Evolutionary conservation across 2,329 filamentous ascomycete genomes (phyloP).

Genomic region (Rhinocladiella similis): DNA sequence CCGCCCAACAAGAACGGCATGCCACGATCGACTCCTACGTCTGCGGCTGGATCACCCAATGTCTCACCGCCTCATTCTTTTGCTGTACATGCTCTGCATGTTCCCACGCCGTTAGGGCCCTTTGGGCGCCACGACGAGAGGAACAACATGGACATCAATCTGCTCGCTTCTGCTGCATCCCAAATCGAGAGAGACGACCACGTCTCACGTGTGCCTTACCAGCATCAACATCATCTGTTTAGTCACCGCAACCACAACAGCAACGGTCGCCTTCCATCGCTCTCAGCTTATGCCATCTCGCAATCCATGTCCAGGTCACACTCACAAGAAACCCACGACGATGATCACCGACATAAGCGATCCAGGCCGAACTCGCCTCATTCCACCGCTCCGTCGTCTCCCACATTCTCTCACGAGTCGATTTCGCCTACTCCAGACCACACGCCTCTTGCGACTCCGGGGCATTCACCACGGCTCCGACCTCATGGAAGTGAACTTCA

Average conservation of each 20-base stretch:
- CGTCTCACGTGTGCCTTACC: conserved; percentile 39
- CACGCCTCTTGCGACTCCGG: conserved; percentile 95
- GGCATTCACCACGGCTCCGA: conserved; percentile 87
- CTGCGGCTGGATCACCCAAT: conserved; percentile 86
- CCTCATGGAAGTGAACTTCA: conserved; percentile 75
- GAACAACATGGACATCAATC: conserved; percentile 62
- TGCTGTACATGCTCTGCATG: conserved; percentile 47
- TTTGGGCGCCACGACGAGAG: conserved; percentile 53
- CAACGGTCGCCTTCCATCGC: conserved; percentile 68
- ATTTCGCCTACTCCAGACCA: conserved; percentile 94
- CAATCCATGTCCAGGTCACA: conserved; percentile 84
- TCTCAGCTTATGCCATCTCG: conserved; percentile 71
- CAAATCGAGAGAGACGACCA: conserved; percentile 65
- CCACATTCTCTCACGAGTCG: conserved; percentile 94
- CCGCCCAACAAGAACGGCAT: conserved; percentile 71
- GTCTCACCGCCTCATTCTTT: conserved; percentile 93
- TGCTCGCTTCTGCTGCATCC: conserved; percentile 69
- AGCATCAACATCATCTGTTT: conserved; percentile 49
- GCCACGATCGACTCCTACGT: conserved; percentile 84
- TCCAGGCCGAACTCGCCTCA: conserved; percentile 92
- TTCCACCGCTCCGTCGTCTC: conserved; percentile 92
- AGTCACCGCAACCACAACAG: conserved; percentile 45
- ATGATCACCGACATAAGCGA: conserved; percentile 78
- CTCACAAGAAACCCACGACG: conserved; percentile 63
- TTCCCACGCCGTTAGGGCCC: conserved; percentile 46